Evolutionary conservation across 139 green algal genomes (phyloP).

Genomic region (Spirogloea muscicola): DNA sequence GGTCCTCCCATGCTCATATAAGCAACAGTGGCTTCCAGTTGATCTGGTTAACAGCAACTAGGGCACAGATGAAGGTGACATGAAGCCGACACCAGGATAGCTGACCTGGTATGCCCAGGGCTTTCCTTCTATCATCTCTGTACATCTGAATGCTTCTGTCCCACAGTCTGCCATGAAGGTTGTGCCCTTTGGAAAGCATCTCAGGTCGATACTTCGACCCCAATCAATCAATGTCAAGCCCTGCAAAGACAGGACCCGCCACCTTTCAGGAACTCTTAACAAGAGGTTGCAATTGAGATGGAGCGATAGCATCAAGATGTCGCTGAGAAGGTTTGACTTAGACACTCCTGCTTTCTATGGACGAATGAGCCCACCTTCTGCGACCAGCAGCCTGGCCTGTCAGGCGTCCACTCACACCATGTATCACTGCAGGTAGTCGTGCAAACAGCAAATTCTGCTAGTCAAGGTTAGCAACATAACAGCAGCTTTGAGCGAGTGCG

Average conservation of each 20-base stretch:
- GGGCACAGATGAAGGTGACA: neutral
- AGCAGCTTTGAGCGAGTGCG: neutral
- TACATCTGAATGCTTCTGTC: slow-evolving; percentile 49
- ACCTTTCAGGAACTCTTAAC: neutral
- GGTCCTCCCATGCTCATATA: no score
- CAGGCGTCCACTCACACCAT: neutral
- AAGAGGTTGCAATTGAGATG: no score
- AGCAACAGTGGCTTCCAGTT: no score
- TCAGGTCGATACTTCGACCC: slow-evolving; percentile 50
- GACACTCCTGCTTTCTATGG: neutral
- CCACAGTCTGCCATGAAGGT: slow-evolving; percentile 43
- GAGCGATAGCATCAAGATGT: no score
- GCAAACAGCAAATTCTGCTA: no score
- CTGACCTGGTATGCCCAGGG: slow-evolving; percentile 47
- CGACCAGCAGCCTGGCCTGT: neutral
- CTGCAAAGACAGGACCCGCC: neutral
- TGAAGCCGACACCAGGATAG: neutral
- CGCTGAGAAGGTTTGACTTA: no score
- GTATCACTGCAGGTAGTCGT: slow-evolving; percentile 1
- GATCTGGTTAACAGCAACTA: no score
- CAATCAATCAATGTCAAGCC: slow-evolving; percentile 51
- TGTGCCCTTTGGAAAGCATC: slow-evolving; percentile 16
- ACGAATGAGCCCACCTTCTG: neutral
- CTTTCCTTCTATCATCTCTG: slow-evolving; percentile 48
- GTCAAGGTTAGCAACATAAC: no score